Percentiles rank a stretch among this genome's conserved stretches.
These are phyloP conservation scores for Trichoderma sp. DNA, from an alignment of 2,329 filamentous ascomycete species.

Conservation along the genomic window DNA sequence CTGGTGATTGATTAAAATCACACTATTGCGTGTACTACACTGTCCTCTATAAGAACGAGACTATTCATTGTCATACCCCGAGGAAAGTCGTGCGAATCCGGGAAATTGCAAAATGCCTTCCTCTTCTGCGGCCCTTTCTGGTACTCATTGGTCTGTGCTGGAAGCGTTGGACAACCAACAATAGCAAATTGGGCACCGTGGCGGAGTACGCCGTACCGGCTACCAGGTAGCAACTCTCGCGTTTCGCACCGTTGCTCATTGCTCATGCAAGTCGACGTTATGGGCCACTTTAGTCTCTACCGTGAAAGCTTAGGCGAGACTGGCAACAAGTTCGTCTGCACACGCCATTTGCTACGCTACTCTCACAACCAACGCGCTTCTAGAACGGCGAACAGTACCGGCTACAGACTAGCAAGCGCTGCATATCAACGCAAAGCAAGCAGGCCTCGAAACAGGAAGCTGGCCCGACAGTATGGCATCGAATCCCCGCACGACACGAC, in stretches of 20 bases:
- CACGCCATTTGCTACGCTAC: not conserved
- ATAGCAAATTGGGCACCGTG: not conserved
- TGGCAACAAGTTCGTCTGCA: not conserved
- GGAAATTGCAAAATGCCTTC: not conserved
- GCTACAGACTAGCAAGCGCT: not conserved
- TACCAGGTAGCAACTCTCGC: conserved; percentile 11
- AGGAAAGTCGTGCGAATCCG: not conserved
- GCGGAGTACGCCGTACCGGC: conserved; percentile 8
- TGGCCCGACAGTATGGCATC: conserved; percentile 24
- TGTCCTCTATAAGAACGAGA: not conserved
- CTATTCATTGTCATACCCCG: not conserved
- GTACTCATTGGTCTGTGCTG: conserved; percentile 3
- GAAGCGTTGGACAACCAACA: not conserved
- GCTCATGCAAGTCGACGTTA: conserved; percentile 1
- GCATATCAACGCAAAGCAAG: not conserved
- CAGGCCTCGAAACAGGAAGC: conserved; percentile 13
- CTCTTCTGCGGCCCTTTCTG: not conserved
- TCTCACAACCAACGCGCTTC: not conserved
- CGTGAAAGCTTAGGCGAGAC: not conserved
- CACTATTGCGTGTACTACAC: not conserved
- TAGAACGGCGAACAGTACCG: conserved; percentile 4
- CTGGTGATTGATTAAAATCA: not conserved
- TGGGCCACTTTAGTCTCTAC: not conserved
- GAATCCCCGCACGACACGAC: conserved; percentile 13
- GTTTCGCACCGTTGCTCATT: not conserved